Base-by-base conservation (phyloP, 768 basidiomycete genomes). In the Termitomyces sp. region DNA sequence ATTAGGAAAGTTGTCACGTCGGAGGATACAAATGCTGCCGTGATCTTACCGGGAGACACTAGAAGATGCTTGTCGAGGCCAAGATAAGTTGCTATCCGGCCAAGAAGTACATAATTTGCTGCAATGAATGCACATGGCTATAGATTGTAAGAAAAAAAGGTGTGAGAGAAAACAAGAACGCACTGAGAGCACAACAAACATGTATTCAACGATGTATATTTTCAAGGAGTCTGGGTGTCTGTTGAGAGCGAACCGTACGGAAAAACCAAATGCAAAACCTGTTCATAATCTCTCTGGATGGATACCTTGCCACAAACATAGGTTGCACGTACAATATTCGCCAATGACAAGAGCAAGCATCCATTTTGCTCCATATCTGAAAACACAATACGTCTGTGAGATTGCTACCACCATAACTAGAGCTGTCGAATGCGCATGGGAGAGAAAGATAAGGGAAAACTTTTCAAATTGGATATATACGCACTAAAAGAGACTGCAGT, bases 71-170 rank as follows among this genome's bases (percentile, higher is more conserved):
- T 60, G 58, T 77, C 73, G 39, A 76, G 76, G 10, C 70, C 63
- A 5, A 89, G 69, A 58, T 79, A 73, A n/a, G 68, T 72, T 4
- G 85, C 82, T 2, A 91, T 67, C 12, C 79, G 79, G 12, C 86
- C 85, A 0, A 90, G 78, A 18, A 88, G 75, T 53, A 87, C 72
- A 62, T 90, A 90, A 64, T 85, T 78, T 20, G 83, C 79, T 4
- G 85, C 85, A 61, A 87, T 85, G 69, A 90, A 90, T 27, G 85
- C 87, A 66, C 89, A 90, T 5, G 88, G 87, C 83, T 85, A 46
- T 53, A 54, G 29, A 20, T 26, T 14, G n/a, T 48, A 32, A 48
- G 47, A 14, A 14, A 5, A 22, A 34, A 6, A 9, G 13, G 16
- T 3, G 10, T 22, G 47, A 22, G 4, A 32, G 3, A 7, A 48